Evolutionary conservation across 345 rosid species (phyloP).

Genomic region (Acer negundo): DNA sequence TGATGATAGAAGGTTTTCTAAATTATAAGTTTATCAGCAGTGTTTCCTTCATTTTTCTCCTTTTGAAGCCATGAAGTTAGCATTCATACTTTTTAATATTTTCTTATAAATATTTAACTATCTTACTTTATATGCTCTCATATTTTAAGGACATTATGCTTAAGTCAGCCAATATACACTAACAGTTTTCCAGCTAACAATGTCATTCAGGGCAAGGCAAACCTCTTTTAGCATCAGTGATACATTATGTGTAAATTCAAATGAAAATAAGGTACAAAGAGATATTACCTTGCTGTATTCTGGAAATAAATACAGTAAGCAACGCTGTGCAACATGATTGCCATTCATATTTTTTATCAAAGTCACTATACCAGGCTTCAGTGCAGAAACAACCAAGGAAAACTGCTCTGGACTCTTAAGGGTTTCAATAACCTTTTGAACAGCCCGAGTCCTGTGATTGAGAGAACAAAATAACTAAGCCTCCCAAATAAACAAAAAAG

Average conservation of each 20-base stretch:
- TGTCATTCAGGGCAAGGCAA: not conserved
- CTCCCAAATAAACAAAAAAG: not conserved
- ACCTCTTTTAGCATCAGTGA: not conserved
- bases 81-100: not conserved
- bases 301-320: conserved; percentile 63
- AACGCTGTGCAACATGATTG: conserved; percentile 79
- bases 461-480: conserved; percentile 11
- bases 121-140: not conserved
- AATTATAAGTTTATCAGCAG: not conserved
- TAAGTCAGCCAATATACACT: not conserved
- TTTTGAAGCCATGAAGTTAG: not conserved
- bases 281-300: conserved; percentile 51
- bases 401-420: conserved; percentile 57
- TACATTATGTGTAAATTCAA: not conserved
- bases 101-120: not conserved
- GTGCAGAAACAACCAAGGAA: conserved; percentile 53
- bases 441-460: conserved; percentile 70
- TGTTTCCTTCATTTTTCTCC: not conserved
- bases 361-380: conserved; percentile 65
- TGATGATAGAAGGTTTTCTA: not conserved
- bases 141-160: not conserved
- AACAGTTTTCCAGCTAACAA: not conserved
- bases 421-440: conserved; percentile 81
- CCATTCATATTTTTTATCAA: conserved; percentile 78
- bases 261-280: not conserved